phyloP scores from a whole-genome alignment of 345 rosid species.

The Arabidopsis thaliana region TAIR10.1 NC_003074.8:17671001-17671500 shows the following conservation, averaged over 20 bases:
- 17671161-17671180: constrained; percentile 82
- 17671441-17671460: constrained; percentile 74
- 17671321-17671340: constrained; percentile 74
- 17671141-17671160: constrained; percentile 78
- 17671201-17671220: constrained; percentile 74
- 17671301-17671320: constrained; percentile 58
- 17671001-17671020: constrained; percentile 6
- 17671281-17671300: constrained; percentile 50
- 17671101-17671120: constrained; percentile 77
- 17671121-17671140: constrained; percentile 65
- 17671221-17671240: constrained; percentile 66
- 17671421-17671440: constrained; percentile 84
- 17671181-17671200: constrained; percentile 62
- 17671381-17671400: constrained; percentile 86
- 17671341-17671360: constrained; percentile 63
- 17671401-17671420: constrained; percentile 75
- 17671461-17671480: constrained; percentile 79
- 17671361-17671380: constrained; percentile 53
- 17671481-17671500: constrained; percentile 78
- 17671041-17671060: constrained; percentile 43
- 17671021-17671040: neutral
- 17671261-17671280: constrained; percentile 74
- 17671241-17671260: constrained; percentile 74
- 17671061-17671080: constrained; percentile 82
- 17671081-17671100: constrained; percentile 79